Evolutionary conservation across 2,329 filamentous ascomycete species (phyloP), one percentile per base, ranked within the genome.

Genomic region (Aspergillus alliaceus): DNA sequence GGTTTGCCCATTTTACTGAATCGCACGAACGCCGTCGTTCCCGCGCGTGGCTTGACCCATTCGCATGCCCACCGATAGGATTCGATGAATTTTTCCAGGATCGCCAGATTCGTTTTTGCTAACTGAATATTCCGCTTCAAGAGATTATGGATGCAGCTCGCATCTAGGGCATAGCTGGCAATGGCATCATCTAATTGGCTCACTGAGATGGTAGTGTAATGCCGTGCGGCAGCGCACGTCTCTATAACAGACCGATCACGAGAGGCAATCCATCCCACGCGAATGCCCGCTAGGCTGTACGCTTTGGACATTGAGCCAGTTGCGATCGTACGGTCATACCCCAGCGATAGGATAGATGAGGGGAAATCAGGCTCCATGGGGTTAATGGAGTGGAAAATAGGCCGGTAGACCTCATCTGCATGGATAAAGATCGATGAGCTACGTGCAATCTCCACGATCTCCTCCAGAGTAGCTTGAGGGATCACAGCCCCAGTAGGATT

Each of bases 191-290:
- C 91, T 6, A 96, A 77, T 67, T 88, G 86, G n/a, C 89, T 90
- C 0, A 96, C 90, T 37, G 88, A 90, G 66, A 96, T 96, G 25
- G 90, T 92, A 3, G 90, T 96, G 77, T 95, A 96, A 72, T 95
- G 88, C 39, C 91, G 81, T 1, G 87, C 86, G 14, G 78, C 74
- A 11, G 87, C 85, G 60, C 90, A 80, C 14, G 81, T 78, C 51
- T 86, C 82, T 53, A 93, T 82, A 55, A 96, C 80, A 0, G 77
- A 75, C 5, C 71, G 69, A 71, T 86, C 84, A 25, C 85, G 84
- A 14, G 87, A 88, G 3, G 89, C 90, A 57, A 93, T 81, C 92
- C 92, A 97, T 31, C 92, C 92, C 1, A 93, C 75, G 1, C 91
- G 86, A 59, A 96, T 87, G 2, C 92, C 91, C 1, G 91, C 90